Base-by-base conservation (phyloP, 2,329 filamentous ascomycete genomes). In the Penicillium frequentans region DNA sequence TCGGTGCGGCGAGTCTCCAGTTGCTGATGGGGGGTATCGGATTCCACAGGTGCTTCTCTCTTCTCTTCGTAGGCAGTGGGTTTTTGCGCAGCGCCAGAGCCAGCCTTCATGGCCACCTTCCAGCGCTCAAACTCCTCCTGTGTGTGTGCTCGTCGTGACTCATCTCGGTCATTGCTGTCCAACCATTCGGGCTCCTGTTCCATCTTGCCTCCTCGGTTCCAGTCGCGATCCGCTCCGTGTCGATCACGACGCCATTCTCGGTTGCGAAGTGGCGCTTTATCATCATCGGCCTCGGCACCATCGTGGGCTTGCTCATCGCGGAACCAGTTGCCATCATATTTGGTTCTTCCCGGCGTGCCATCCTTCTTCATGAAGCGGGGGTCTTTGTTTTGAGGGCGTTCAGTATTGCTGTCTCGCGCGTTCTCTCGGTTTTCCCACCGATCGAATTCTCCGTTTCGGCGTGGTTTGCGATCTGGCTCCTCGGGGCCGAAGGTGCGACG, bases 111-210 rank as follows among this genome's bases (percentile, higher is more conserved):
- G 62, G 83, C 84, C 66, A 96, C 91, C 82, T 96, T 96, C 86
- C 93, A 97, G 64, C 90, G 90, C 76, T 96, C 89, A 73, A 97
- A 96, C 64, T 97, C 93, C 69, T 96, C 92, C 68, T 91, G 88
- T 1, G 92, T 96, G 66, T 91, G 90, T 5, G 82, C 84, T 66
- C 89, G 85, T 35, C 84, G 79, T 66, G 88, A 86, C 51, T 90
- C 88, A 57, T 89, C 87, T 23, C 82, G 76, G 45, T 81, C 82
- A 16, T 86, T 86, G 57, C 88, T 84, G 69, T 96, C 91, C 74
- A 96, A 82, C 93, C 93, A 96, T 74, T 96, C 93, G 5, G 93
- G 93, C 50, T 96, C 91, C 62, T 90, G 87, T 70, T 96, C 91
- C 62, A 83, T 74, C 61, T 81, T 83, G 39, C 73, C 77, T 54